Percentiles rank a stretch among this genome's conserved stretches.
phyloP scores from a whole-genome alignment of 163 green algal species.

The Prototheca wickerhamii region DNA sequence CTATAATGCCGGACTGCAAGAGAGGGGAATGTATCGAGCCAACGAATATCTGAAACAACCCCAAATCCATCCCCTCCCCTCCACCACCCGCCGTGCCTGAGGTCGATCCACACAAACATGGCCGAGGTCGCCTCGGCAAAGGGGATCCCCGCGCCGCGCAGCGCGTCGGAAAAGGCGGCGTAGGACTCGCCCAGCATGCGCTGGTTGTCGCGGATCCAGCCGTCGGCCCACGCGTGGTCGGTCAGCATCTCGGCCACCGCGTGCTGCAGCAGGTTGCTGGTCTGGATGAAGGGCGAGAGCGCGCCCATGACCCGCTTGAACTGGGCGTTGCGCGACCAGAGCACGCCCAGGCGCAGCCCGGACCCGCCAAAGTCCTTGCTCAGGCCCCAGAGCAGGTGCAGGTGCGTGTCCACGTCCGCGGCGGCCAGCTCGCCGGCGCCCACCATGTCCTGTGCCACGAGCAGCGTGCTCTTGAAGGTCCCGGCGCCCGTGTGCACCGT shows the following conservation, averaged over 20 bases:
- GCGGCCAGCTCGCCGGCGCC: constrained; percentile 4
- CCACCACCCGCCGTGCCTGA: constrained; percentile 15
- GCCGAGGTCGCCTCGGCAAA: constrained; percentile 32
- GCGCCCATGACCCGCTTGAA: constrained; percentile 45
- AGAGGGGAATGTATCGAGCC: not conserved
- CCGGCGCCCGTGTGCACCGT: constrained; percentile 44
- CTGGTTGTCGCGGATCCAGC: constrained; percentile 44
- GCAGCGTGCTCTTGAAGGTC: constrained; percentile 40
- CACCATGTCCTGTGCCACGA: constrained; percentile 33
- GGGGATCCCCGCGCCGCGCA: constrained; percentile 37
- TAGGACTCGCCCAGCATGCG: constrained; percentile 32
- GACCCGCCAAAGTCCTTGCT: constrained; percentile 72
- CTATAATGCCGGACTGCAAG: not conserved
- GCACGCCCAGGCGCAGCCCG: constrained; percentile 57
- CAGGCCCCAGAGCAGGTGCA: constrained; percentile 66
- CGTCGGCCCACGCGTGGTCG: constrained; percentile 42
- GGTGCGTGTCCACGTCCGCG: constrained; percentile 25
- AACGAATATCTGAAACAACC: not conserved
- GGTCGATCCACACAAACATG: constrained; percentile 72
- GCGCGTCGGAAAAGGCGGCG: not conserved
- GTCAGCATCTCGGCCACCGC: constrained; percentile 32
- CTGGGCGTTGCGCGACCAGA: constrained; percentile 49
- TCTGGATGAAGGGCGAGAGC: constrained; percentile 40
- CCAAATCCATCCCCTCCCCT: not conserved
- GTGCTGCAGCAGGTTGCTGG: constrained; percentile 42